Evolutionary conservation across 2,329 filamentous ascomycete genomes (phyloP).

Genomic region (Penicillium sp.): DNA sequence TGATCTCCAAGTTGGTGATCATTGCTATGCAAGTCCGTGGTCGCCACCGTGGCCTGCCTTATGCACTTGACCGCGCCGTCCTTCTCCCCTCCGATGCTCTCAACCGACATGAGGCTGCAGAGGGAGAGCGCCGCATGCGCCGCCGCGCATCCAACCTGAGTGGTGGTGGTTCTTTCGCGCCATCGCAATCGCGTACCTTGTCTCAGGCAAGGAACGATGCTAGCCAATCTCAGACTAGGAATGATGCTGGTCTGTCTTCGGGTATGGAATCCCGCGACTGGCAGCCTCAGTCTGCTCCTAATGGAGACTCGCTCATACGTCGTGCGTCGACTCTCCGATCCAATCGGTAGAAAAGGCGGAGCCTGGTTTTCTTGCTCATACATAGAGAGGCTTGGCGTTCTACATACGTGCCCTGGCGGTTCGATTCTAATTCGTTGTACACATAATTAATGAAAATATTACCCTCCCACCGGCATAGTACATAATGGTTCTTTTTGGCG

Average conservation of each 20-base stretch:
- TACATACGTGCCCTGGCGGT: slow-evolving; percentile 2
- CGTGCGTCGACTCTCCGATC: slow-evolving; percentile 30
- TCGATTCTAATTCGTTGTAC: not conserved
- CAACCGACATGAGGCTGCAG: slow-evolving; percentile 57
- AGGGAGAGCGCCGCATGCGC: slow-evolving; percentile 46
- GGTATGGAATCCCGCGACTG: slow-evolving; percentile 27
- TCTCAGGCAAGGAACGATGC: slow-evolving; percentile 23
- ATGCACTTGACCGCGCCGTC: slow-evolving; percentile 67
- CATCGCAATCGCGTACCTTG: slow-evolving; percentile 19
- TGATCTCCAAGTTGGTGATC: slow-evolving; percentile 64
- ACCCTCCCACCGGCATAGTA: not conserved
- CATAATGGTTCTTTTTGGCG: not conserved
- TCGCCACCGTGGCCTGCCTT: slow-evolving; percentile 62
- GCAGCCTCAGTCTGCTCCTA: slow-evolving; percentile 11
- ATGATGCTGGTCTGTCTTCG: slow-evolving; percentile 22
- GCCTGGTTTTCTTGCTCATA: slow-evolving; percentile 5
- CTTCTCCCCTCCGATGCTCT: slow-evolving; percentile 64
- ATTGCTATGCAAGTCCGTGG: slow-evolving; percentile 66
- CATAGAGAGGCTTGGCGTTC: slow-evolving; percentile 12
- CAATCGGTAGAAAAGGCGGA: slow-evolving; percentile 11
- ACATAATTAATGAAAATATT: slow-evolving; percentile 1
- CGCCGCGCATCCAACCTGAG: slow-evolving; percentile 38
- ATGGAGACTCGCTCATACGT: slow-evolving; percentile 22
- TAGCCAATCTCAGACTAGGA: slow-evolving; percentile 18
- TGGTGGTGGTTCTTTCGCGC: slow-evolving; percentile 23